A percentile compares a stretch with the other conserved stretches of the same genome.
Evolutionary conservation across 2,329 filamentous ascomycete species (phyloP).

Genomic region (Thelonectria rubi): DNA sequence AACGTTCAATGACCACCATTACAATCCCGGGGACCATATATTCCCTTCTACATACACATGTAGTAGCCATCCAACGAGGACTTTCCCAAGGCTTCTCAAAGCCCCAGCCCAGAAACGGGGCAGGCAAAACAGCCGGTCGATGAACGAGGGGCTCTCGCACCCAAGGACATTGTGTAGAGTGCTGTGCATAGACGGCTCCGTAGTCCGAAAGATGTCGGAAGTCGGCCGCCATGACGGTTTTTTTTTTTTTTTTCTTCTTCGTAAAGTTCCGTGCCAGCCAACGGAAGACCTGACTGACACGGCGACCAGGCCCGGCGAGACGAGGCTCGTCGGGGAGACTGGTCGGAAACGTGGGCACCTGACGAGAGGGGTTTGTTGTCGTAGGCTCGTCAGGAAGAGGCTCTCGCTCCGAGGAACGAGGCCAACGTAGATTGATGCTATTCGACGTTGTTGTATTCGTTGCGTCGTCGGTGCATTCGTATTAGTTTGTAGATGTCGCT

Average conservation of each 20-base stretch:
- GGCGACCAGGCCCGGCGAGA: not conserved
- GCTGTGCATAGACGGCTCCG: not conserved
- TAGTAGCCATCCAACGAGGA: not conserved
- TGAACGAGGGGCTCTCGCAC: not conserved
- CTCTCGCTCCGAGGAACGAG: constrained; percentile 11
- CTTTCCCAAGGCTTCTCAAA: not conserved
- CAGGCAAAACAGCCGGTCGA: not conserved
- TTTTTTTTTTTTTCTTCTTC: not conserved
- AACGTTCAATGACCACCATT: not conserved
- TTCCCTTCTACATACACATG: not conserved
- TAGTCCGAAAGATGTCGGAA: not conserved
- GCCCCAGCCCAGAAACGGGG: not conserved
- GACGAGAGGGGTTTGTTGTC: constrained; percentile 5
- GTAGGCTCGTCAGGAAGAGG: constrained; percentile 20
- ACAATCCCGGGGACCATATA: not conserved
- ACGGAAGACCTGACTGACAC: constrained; percentile 26
- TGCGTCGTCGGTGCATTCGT: constrained; percentile 1
- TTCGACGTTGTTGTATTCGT: not conserved
- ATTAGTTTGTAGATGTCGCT: not conserved
- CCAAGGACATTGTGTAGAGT: not conserved
- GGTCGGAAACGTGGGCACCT: constrained; percentile 26
- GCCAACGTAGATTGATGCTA: constrained; percentile 19
- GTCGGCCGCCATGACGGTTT: constrained; percentile 7
- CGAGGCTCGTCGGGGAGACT: not conserved
- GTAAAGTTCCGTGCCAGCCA: constrained; percentile 1